phyloP scores from a whole-genome alignment of 2,329 filamentous ascomycete genomes.

The Hypocreales sp. region DNA sequence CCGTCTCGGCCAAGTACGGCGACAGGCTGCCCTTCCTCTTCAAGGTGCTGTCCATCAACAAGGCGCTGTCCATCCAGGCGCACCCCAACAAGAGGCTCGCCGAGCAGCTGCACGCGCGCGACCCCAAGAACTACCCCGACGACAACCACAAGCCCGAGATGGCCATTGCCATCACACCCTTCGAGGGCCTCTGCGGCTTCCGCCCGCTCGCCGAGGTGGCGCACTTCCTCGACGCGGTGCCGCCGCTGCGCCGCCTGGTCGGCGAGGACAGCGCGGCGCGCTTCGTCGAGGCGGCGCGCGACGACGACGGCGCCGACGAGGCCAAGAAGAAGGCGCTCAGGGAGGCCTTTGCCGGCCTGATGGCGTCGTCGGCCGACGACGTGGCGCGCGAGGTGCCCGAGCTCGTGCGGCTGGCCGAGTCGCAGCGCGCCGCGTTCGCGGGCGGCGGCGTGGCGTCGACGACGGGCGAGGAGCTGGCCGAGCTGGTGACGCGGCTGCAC shows the following conservation, averaged over 20 bases:
- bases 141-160: conserved; percentile 99
- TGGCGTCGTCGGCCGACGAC: conserved; percentile 57
- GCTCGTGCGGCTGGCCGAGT: conserved; percentile 55
- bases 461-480: conserved; percentile 52
- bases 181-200: conserved; percentile 93
- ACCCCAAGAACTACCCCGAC: conserved; percentile 92
- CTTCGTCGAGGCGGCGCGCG: conserved; percentile 33
- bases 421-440: conserved; percentile 58
- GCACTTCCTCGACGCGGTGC: conserved; percentile 54
- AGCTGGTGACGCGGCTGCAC: conserved; percentile 64
- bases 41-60: conserved; percentile 93
- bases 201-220: conserved; percentile 73
- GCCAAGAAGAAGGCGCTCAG: conserved; percentile 68
- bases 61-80: conserved; percentile 92
- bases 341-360: conserved; percentile 59
- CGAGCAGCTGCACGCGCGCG: conserved; percentile 69
- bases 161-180: conserved; percentile 93
- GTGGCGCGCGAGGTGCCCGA: conserved; percentile 40
- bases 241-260: conserved; percentile 48
- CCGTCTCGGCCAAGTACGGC: conserved; percentile 60
- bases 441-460: conserved; percentile 54
- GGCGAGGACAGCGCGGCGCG: conserved; percentile 45
- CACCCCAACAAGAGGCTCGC: conserved; percentile 90
- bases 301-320: conserved; percentile 24
- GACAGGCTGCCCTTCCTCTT: conserved; percentile 87